Base-by-base conservation (phyloP, 2,329 filamentous ascomycete species). In the Colletotrichum siamense region DNA sequence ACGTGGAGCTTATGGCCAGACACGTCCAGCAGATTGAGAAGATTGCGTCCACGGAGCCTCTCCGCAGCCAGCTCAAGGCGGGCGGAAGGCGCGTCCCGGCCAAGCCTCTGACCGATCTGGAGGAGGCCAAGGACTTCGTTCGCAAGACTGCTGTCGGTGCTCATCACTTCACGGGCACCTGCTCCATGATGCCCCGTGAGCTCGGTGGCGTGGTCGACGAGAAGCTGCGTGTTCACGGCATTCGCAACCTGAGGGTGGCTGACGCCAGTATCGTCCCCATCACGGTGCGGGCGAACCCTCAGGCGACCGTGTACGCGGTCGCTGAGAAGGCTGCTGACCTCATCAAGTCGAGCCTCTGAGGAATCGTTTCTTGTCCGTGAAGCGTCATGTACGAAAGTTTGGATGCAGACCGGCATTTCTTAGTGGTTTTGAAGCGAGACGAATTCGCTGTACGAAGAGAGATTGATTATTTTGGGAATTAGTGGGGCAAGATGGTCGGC, bases 1-100 rank as follows among this genome's bases (percentile, higher is more conserved):
- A 93, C 79, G 81, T 93, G 64, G 90, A 92, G 82, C 86, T 85
- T n/a, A 85, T 91, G 39, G 85, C 83, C 7, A 84, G 85, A 22
- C 86, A 84, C 13, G 82, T 87, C 6, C 86, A 86, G 52, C 85
- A 88, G 69, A 83, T 88, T 30, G 87, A 83, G 74, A 79, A 79
- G 28, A 70, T 85, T 24, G 79, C 80, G 8, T 89, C 78, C 34
- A 84, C 86, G 62, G 79, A 82, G 1, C 86, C 87, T 0, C 86
- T 89, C 67, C 82, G 80, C 26, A 80, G 82, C n/a, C 84, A 88
- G 77, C 80, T 89, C 39, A 85, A 86, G 79, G 79, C 81, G 0
- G 83, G 82, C 24, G 87, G 87, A 13, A 74, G 66, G 55, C 77
- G 77, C 9, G 57, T 39, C 15, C 77, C 77, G 12, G 70, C 30